Conservation (phyloP, 148 eudicot species). For the Bassia scoparia region DNA sequence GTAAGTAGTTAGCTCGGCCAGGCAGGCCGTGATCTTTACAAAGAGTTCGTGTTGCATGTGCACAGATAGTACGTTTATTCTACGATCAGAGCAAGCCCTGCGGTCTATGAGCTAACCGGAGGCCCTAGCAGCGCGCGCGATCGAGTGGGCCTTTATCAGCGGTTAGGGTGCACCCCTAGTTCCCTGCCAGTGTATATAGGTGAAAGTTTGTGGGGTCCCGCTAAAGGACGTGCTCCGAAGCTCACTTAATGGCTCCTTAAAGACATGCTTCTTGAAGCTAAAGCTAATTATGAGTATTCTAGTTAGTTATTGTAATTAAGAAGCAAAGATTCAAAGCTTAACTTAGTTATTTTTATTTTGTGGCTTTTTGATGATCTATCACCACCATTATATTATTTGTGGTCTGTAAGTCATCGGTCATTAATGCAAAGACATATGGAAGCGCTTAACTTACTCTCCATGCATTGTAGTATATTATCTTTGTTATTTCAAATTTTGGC, state of each 20-base stretch:
- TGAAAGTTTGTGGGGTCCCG: conserved; percentile 31
- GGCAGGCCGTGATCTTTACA: conserved; percentile 36
- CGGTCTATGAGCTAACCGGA: conserved; percentile 30
- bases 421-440: neutral
- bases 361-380: conserved; percentile 32
- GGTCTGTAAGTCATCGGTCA: neutral
- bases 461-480: too few species aligned
- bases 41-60: conserved; percentile 42
- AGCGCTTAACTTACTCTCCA: neutral
- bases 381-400: neutral
- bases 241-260: conserved; percentile 40
- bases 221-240: conserved; percentile 34
- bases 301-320: neutral
- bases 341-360: conserved; percentile 12
- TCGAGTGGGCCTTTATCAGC: conserved; percentile 35
- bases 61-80: conserved; percentile 33
- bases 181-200: conserved; percentile 36
- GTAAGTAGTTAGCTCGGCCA: conserved; percentile 30
- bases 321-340: conserved; percentile 21
- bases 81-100: conserved; percentile 41
- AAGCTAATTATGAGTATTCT: conserved; percentile 41
- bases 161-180: conserved; percentile 34
- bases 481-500: too few species aligned
- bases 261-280: conserved; percentile 32
- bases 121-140: conserved; percentile 32